phyloP scores from a whole-genome alignment of 2,329 filamentous ascomycete genomes.

The Pseudogymnoascus sp. region DNA sequence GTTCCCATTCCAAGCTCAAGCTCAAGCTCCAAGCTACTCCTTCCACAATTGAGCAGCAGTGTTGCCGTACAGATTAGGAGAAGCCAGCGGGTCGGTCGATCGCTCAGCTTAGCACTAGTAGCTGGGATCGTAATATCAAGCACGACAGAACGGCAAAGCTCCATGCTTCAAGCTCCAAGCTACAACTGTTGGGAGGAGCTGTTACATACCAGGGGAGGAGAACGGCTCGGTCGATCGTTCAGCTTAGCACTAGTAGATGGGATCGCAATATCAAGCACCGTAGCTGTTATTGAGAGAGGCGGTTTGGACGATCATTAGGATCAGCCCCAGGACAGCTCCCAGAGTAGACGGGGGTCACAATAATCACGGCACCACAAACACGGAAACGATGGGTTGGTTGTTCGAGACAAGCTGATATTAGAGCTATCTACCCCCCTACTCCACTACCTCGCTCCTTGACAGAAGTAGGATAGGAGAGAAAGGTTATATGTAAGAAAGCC shows the following conservation, averaged over 20 bases:
- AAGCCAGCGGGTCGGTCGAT: not conserved
- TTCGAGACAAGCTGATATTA: slow-evolving; percentile 1
- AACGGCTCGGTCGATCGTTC: not conserved
- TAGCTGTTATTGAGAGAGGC: too few species aligned
- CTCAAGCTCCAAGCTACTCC: too few species aligned
- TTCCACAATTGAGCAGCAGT: too few species aligned
- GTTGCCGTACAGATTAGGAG: not conserved
- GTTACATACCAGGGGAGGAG: not conserved
- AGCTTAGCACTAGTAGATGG: not conserved
- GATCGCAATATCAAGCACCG: too few species aligned
- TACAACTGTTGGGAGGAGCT: not conserved
- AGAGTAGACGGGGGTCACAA: not conserved
- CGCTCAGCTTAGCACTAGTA: not conserved
- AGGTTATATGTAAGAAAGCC: not conserved
- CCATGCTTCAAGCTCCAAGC: too few species aligned
- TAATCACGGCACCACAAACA: not conserved
- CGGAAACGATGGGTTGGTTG: not conserved
- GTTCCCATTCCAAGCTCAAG: too few species aligned
- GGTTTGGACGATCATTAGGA: not conserved
- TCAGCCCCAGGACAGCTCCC: not conserved
- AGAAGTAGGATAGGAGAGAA: not conserved
- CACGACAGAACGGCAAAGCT: not conserved
- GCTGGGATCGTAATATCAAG: not conserved
- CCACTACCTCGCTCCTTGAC: not conserved
- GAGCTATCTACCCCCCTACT: not conserved